Evolutionary conservation across 2,329 filamentous ascomycete species (phyloP).

Genomic region (Teratosphaeria epicoccoides): DNA sequence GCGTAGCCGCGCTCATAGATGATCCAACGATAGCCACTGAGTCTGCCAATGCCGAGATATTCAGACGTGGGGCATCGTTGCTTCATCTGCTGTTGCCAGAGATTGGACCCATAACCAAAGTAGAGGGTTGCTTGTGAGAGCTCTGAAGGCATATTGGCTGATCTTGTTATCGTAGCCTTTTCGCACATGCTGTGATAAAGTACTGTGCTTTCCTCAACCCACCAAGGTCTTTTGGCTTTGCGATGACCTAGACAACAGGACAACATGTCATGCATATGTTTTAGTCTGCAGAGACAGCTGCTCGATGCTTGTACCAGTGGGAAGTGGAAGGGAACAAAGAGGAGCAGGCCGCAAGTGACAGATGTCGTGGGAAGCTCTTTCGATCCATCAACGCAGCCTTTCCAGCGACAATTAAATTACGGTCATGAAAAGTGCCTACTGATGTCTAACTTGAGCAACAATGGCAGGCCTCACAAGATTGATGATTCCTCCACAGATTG

Average conservation of each 20-base stretch:
- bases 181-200: neutral
- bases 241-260: neutral
- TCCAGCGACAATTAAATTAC: too few relatives aligned
- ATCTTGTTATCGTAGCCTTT: neutral
- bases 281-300: neutral
- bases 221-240: neutral
- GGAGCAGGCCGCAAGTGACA: neutral
- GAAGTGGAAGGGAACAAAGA: too few relatives aligned
- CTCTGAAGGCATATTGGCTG: neutral
- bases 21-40: conserved; percentile 51
- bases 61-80: conserved; percentile 47
- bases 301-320: too few relatives aligned
- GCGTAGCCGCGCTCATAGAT: conserved; percentile 59
- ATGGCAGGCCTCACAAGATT: too few relatives aligned
- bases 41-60: conserved; percentile 47
- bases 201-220: neutral
- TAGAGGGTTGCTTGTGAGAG: conserved; percentile 30
- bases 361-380: neutral
- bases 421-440: too few relatives aligned
- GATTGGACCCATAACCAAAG: conserved; percentile 63
- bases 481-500: too few relatives aligned
- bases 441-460: too few relatives aligned
- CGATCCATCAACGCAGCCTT: too few relatives aligned
- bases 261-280: neutral
- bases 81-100: conserved; percentile 56